Percentiles rank a stretch among this genome's conserved stretches.
These are phyloP conservation scores for Imleria badia DNA, from an alignment of 768 basidiomycete species.

Conservation along the genomic window DNA sequence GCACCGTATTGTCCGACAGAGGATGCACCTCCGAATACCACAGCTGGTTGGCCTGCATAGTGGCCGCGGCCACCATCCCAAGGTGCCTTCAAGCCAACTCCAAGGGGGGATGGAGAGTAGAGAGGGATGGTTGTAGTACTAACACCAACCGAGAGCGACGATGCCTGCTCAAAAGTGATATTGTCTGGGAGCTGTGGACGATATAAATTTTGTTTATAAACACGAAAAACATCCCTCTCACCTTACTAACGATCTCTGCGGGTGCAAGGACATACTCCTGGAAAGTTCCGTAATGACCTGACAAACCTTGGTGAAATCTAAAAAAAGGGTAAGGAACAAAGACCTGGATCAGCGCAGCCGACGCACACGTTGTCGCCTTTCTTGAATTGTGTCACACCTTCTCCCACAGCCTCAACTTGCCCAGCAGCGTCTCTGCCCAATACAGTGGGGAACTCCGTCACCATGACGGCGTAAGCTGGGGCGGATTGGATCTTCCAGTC, in stretches of 20 bases:
- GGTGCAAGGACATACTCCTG: slow-evolving; percentile 29
- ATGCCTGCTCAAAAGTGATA: slow-evolving; percentile 36
- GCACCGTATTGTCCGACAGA: slow-evolving; percentile 36
- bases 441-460: slow-evolving; percentile 34
- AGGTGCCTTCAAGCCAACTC: slow-evolving; percentile 25
- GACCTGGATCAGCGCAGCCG: not conserved
- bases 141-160: slow-evolving; percentile 34
- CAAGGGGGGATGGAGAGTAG: slow-evolving; percentile 21
- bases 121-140: slow-evolving; percentile 33
- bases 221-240: not conserved
- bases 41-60: slow-evolving; percentile 28
- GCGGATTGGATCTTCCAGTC: slow-evolving; percentile 39
- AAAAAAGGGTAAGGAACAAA: not conserved
- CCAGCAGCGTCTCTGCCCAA: slow-evolving; percentile 41
- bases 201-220: slow-evolving; percentile 13
- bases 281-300: slow-evolving; percentile 14
- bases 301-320: slow-evolving; percentile 22
- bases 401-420: slow-evolving; percentile 37
- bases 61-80: slow-evolving; percentile 28
- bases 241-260: slow-evolving; percentile 23
- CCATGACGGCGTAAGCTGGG: not conserved
- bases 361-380: slow-evolving; percentile 33
- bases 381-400: slow-evolving; percentile 36
- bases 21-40: slow-evolving; percentile 36
- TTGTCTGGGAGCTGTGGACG: slow-evolving; percentile 34